Evolutionary conservation across 495 filamentous ascomycete species (phyloP), one percentile per base, ranked within the genome.

Genomic region (Penicillium coffeae): DNA sequence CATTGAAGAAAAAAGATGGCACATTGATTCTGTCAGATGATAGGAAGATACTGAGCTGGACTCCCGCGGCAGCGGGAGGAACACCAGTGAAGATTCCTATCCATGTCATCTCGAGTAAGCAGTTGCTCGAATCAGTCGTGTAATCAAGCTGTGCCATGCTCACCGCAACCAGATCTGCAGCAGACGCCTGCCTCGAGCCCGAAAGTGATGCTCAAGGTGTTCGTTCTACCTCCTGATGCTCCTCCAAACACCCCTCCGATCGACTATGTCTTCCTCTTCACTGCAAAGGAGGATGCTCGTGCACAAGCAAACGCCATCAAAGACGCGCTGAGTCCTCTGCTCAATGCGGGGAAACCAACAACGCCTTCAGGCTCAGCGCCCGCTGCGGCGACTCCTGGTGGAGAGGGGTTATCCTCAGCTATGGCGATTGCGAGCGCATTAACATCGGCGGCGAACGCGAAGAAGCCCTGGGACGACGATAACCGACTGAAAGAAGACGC

Each of bases 1-100:
- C 82, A 44, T 96, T 92, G 78, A 97, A 96, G 73, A 98, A 98
- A 77, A 90, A 92, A 72, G 90, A 96, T 75, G 93, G 93, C 63
- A 81, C 78, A 56, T 75, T 98, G 61, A 78, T 78, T 38, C 71
- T 96, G 42, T 77, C 86, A 21, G 71, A 75, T 27, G 86, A 92
- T 70, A 73, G 77, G 48, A 76, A 76, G 52, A 81, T 80, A 30
- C 76, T 98, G 37, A 83, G 80, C 61, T 98, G 91, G 91, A 88
- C 80, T 4, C 87, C 90, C 1, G 60, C 58, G 4, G 66, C 57
- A 2, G 71, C 78, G 14, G 71, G 74, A 50, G 73, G 74, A 25
- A 69, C 76, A 13, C 74, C 68, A 21, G 74, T 96, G 30, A 84
- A 79, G 3, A 79, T 97, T 21, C 55, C 79, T n/a, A 72, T 96